Conservation (phyloP, 2,329 filamentous ascomycete genomes). For the Cadophora luteo-olivacea region DNA sequence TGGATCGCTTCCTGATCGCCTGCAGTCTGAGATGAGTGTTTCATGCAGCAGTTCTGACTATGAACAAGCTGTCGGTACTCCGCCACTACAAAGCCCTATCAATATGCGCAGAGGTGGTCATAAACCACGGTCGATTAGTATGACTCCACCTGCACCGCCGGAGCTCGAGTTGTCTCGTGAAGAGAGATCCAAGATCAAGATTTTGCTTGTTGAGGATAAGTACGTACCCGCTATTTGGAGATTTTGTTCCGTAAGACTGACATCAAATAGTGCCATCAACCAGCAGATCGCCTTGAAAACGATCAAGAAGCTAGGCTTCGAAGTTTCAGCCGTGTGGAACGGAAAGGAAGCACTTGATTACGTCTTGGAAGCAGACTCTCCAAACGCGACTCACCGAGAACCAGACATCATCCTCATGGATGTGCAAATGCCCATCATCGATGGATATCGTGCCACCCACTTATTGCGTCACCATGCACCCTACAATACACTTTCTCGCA, state of each 20-base stretch:
- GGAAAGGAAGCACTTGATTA: constrained; percentile 82
- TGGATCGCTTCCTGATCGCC: constrained; percentile 68
- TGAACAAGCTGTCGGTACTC: constrained; percentile 52
- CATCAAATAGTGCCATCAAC: constrained; percentile 61
- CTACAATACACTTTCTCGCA: constrained; percentile 63
- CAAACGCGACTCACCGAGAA: constrained; percentile 40
- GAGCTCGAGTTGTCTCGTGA: constrained; percentile 58
- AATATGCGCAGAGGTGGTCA: constrained; percentile 23
- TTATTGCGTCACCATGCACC: constrained; percentile 71
- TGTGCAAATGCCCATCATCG: constrained; percentile 77
- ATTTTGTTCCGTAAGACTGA: neutral
- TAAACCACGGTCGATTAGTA: constrained; percentile 32
- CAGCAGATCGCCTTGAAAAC: constrained; percentile 80
- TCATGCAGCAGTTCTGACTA: constrained; percentile 73
- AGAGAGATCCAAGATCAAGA: constrained; percentile 68
- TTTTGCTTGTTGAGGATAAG: constrained; percentile 87
- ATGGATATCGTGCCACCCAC: constrained; percentile 80
- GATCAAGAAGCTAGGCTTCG: constrained; percentile 75
- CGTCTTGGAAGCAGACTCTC: constrained; percentile 58
- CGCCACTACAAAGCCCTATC: constrained; percentile 45
- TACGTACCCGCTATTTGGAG: constrained; percentile 49
- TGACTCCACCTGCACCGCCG: constrained; percentile 43
- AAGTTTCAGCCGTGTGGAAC: constrained; percentile 75
- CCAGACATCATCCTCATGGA: constrained; percentile 83
- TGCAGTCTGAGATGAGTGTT: constrained; percentile 68